These are phyloP conservation scores for Epichloe typhina DNA, from an alignment of 2,329 filamentous ascomycete species.

Conservation along the genomic window DNA sequence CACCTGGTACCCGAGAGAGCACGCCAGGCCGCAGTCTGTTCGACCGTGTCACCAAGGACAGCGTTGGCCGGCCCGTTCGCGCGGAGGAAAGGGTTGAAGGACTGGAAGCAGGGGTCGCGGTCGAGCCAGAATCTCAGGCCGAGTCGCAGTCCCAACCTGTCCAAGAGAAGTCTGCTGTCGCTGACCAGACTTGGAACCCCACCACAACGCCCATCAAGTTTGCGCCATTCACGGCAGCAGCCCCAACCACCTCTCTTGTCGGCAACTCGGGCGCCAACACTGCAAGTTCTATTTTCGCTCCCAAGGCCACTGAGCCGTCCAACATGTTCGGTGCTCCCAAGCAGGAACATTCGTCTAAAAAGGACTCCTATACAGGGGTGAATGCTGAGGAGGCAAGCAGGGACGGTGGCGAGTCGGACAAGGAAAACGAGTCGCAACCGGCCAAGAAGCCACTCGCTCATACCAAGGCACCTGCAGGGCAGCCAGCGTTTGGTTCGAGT, in stretches of 20 bases:
- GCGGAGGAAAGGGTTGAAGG: conserved; percentile 16
- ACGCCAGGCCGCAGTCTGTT: conserved; percentile 39
- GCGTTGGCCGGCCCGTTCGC: conserved; percentile 36
- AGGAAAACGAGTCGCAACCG: conserved; percentile 28
- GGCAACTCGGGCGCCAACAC: conserved; percentile 16
- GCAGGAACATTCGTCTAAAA: conserved; percentile 16
- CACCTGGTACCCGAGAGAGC: conserved; percentile 29
- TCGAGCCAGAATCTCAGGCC: background rate
- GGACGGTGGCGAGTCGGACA: conserved; percentile 28
- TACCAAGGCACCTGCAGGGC: conserved; percentile 16
- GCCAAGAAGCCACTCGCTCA: conserved; percentile 21
- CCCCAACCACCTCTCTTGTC: conserved; percentile 20
- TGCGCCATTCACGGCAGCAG: conserved; percentile 20
- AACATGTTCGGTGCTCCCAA: conserved; percentile 25
- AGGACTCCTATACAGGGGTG: conserved; percentile 13
- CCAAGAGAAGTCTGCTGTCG: conserved; percentile 16
- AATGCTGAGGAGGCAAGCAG: conserved; percentile 17
- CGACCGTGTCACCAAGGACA: conserved; percentile 38
- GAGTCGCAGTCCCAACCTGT: background rate
- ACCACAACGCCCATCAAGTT: conserved; percentile 44
- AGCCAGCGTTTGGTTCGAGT: conserved; percentile 16
- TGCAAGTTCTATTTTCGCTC: conserved; percentile 22
- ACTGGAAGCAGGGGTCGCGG: background rate
- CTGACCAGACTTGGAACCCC: conserved; percentile 28
- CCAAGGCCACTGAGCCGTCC: conserved; percentile 21